phyloP scores from a whole-genome alignment of 2,329 filamentous ascomycete genomes.

The Berkeleyomyces rouxiae region DNA sequence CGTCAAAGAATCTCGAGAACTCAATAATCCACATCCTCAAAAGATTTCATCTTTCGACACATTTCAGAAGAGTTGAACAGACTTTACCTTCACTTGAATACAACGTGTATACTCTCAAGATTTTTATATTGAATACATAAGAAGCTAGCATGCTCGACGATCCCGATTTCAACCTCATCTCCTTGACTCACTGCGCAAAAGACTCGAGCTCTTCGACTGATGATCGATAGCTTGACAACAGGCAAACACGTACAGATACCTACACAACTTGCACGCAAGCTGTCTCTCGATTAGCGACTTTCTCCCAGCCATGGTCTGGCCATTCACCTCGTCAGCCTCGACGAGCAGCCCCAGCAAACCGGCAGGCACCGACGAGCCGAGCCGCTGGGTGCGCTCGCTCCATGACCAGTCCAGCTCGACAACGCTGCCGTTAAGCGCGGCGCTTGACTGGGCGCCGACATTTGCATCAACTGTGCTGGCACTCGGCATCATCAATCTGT shows the following conservation, averaged over 20 bases:
- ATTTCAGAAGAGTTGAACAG: too few relatives aligned
- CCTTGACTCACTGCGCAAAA: not conserved
- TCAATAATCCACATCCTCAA: not conserved
- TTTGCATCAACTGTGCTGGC: slow-evolving; percentile 24
- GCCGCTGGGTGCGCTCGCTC: slow-evolving; percentile 27
- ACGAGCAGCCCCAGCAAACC: slow-evolving; percentile 11
- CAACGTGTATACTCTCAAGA: too few relatives aligned
- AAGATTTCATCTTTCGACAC: too few relatives aligned
- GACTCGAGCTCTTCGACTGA: not conserved
- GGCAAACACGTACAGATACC: not conserved
- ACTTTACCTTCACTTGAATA: too few relatives aligned
- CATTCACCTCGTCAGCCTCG: slow-evolving; percentile 21
- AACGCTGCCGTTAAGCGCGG: slow-evolving; percentile 20
- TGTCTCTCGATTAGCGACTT: not conserved
- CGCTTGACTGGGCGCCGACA: slow-evolving; percentile 24
- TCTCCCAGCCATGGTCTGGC: slow-evolving; percentile 24
- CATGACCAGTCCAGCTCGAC: slow-evolving; percentile 13
- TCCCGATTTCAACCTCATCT: not conserved
- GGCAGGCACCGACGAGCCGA: slow-evolving; percentile 14
- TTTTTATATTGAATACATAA: not conserved
- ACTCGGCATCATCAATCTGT: slow-evolving; percentile 32
- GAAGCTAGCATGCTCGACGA: not conserved
- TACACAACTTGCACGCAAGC: not conserved
- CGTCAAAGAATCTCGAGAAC: not conserved
- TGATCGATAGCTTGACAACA: not conserved